A percentile compares a stretch with the other conserved stretches of the same genome.
Evolutionary conservation across 2,329 filamentous ascomycete species (phyloP).

Genomic region (Apiospora malaysiana): DNA sequence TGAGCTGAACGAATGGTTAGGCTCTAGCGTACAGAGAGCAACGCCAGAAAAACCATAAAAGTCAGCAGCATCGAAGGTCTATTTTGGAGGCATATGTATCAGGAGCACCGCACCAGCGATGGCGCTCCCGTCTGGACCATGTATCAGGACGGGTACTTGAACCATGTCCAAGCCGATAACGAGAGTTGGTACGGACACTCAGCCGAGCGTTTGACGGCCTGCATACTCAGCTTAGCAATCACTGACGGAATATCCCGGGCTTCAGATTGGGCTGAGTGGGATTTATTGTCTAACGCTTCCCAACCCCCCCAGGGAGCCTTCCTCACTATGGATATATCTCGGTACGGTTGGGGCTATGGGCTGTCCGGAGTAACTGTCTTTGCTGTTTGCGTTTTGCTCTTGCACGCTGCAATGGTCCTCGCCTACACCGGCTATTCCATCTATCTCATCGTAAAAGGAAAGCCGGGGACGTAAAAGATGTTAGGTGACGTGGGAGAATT

Average conservation of each 20-base stretch:
- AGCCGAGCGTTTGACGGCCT: neutral
- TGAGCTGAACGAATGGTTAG: neutral
- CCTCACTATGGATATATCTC: neutral
- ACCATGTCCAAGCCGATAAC: too few relatives aligned
- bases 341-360: neutral
- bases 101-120: neutral
- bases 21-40: too few relatives aligned
- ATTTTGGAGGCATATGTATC: neutral
- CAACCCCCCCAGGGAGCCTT: too few relatives aligned
- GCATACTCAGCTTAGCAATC: neutral
- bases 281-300: too few relatives aligned
- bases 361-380: neutral
- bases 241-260: neutral
- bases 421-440: neutral
- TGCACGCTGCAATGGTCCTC: neutral
- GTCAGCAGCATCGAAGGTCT: neutral
- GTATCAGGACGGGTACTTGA: too few relatives aligned
- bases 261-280: neutral
- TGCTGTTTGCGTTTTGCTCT: neutral
- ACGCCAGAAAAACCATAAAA: too few relatives aligned
- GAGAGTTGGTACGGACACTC: too few relatives aligned
- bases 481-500: neutral
- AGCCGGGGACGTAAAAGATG: neutral
- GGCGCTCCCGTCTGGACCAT: neutral
- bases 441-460: neutral